These are phyloP conservation scores for Aegilops umbellulata DNA, from an alignment of 176 grass and related monocot species.

Conservation along the genomic window DNA sequence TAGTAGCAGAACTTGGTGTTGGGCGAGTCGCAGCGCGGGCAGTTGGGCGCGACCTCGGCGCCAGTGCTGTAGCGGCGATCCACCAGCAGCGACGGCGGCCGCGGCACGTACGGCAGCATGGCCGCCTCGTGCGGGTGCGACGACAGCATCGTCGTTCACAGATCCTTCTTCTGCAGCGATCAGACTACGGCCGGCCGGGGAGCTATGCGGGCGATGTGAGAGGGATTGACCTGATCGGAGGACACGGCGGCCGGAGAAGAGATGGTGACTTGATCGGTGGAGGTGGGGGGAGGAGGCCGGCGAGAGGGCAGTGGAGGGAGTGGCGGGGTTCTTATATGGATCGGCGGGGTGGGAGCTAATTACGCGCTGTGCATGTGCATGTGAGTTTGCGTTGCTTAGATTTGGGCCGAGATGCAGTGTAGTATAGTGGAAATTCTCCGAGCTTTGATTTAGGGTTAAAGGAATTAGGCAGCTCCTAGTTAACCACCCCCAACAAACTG, in stretches of 20 bases:
- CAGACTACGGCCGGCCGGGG: background rate
- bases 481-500: constrained; percentile 32
- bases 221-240: background rate
- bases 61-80: constrained; percentile 67
- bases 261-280: background rate
- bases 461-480: constrained; percentile 31
- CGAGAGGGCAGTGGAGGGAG: constrained; percentile 1
- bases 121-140: constrained; percentile 38
- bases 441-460: constrained; percentile 27
- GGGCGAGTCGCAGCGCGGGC: constrained; percentile 80
- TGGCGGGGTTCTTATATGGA: constrained; percentile 46
- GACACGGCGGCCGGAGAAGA: background rate
- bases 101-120: constrained; percentile 59
- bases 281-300: background rate
- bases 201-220: constrained; percentile 31
- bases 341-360: background rate
- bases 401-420: constrained; percentile 26
- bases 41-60: constrained; percentile 60
- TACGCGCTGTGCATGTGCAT: constrained; percentile 62
- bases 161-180: background rate
- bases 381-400: constrained; percentile 45
- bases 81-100: constrained; percentile 37
- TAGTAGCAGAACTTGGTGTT: constrained; percentile 99
- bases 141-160: constrained; percentile 39
- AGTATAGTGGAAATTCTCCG: background rate